Percentiles rank a stretch among this genome's conserved stretches.
Conservation (phyloP, 108 stramenopile species). For the Nitzschia sp. region DNA sequence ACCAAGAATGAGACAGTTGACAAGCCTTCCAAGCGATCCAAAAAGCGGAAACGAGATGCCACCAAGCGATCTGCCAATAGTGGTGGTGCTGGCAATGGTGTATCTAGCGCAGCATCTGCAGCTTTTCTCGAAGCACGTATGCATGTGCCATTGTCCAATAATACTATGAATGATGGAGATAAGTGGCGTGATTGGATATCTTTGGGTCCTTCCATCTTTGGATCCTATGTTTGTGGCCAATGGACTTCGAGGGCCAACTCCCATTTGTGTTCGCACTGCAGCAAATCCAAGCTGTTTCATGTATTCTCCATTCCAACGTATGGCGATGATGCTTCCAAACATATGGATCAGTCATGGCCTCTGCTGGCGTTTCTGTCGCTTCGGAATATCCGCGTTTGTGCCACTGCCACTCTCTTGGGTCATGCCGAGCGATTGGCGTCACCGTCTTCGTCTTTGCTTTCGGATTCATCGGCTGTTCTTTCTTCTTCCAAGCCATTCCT, state of each 20-base stretch:
- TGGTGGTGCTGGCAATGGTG: background rate
- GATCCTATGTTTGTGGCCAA: background rate
- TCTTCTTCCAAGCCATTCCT: constrained; percentile 10
- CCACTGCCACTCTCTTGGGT: background rate
- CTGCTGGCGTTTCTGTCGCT: background rate
- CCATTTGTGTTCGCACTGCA: constrained; percentile 7
- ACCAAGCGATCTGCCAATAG: background rate
- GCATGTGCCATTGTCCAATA: too few species aligned
- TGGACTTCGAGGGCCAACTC: background rate
- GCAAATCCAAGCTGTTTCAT: constrained; percentile 14
- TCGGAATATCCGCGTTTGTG: constrained; percentile 19
- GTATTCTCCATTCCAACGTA: background rate
- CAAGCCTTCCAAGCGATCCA: background rate
- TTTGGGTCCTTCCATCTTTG: background rate
- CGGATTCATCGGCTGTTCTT: background rate
- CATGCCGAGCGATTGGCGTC: background rate
- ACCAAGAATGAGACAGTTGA: constrained; percentile 1
- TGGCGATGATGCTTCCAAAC: background rate
- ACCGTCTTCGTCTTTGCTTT: background rate
- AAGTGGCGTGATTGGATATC: constrained; percentile 9
- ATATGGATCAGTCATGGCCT: constrained; percentile 6
- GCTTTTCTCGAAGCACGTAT: background rate
- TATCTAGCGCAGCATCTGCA: too few species aligned
- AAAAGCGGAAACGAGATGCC: constrained; percentile 11
- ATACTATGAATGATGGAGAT: too few species aligned